Evolutionary conservation across 2,329 filamentous ascomycete genomes (phyloP).

Genomic region (Metarhizium robertsii): DNA sequence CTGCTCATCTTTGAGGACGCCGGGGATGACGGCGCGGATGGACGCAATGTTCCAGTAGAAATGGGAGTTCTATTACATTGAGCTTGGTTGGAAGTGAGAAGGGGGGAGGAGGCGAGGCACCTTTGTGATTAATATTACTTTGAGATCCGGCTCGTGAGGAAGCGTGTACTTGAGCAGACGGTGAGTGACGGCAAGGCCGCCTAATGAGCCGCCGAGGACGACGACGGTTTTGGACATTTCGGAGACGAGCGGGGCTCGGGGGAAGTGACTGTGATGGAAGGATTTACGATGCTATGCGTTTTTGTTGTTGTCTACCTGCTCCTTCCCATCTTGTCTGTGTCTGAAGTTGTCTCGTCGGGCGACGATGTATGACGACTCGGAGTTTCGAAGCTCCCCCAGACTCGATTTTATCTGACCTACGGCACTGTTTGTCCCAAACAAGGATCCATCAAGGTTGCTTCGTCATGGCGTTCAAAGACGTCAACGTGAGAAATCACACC

Average conservation of each 20-base stretch:
- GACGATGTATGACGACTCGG: too few relatives aligned
- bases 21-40: constrained; percentile 45
- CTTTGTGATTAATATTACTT: constrained; percentile 47
- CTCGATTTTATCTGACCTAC: too few relatives aligned
- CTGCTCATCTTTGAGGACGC: constrained; percentile 37
- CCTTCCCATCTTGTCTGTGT: too few relatives aligned
- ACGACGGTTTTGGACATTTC: constrained; percentile 43
- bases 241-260: too few relatives aligned
- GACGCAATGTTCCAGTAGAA: constrained; percentile 52
- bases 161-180: constrained; percentile 43
- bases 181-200: constrained; percentile 43
- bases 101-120: constrained; percentile 19
- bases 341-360: too few relatives aligned
- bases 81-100: neutral
- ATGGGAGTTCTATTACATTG: constrained; percentile 36
- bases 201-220: constrained; percentile 44
- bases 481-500: too few relatives aligned
- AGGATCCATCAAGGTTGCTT: too few relatives aligned
- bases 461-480: too few relatives aligned
- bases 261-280: neutral
- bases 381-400: too few relatives aligned
- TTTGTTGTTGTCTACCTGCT: neutral
- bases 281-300: neutral
- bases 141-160: constrained; percentile 33
- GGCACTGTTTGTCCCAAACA: too few relatives aligned